Percentiles rank a stretch among this genome's conserved stretches.
Evolutionary conservation across 768 basidiomycete genomes (phyloP).

Genomic region (Lentinula guzmanii): DNA sequence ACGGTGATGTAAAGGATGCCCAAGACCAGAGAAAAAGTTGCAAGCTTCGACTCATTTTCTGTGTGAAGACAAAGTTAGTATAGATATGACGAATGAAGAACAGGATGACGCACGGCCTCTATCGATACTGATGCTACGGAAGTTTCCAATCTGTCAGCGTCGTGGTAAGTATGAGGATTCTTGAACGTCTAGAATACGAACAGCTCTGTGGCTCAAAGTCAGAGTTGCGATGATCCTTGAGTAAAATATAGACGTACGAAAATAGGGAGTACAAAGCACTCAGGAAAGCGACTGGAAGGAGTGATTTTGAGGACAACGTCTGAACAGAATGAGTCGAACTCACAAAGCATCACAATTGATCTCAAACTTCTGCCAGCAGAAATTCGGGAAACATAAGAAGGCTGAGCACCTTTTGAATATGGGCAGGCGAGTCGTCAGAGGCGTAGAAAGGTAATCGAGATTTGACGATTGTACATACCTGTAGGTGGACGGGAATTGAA

Average conservation of each 20-base stretch:
- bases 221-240: not conserved
- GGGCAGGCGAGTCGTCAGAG: not conserved
- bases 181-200: not conserved
- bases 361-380: slow-evolving; percentile 50
- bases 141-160: slow-evolving; percentile 49
- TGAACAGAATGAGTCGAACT: slow-evolving; percentile 8
- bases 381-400: slow-evolving; percentile 54
- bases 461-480: not conserved
- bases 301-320: slow-evolving; percentile 4
- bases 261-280: slow-evolving; percentile 56
- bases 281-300: slow-evolving; percentile 31
- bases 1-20: slow-evolving; percentile 51
- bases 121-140: slow-evolving; percentile 45
- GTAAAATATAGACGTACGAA: slow-evolving; percentile 39
- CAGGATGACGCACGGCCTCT: slow-evolving; percentile 35
- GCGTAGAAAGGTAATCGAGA: too few species aligned
- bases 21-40: slow-evolving; percentile 50
- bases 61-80: not conserved
- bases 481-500: slow-evolving; percentile 25
- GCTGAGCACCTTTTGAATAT: slow-evolving; percentile 35
- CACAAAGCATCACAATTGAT: slow-evolving; percentile 49
- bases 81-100: not conserved
- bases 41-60: slow-evolving; percentile 40
- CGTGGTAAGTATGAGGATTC: slow-evolving; percentile 18
- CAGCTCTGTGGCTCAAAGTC: not conserved